Base-by-base conservation (phyloP, 2,329 filamentous ascomycete genomes). In the Clonostachys rhizophaga region DNA sequence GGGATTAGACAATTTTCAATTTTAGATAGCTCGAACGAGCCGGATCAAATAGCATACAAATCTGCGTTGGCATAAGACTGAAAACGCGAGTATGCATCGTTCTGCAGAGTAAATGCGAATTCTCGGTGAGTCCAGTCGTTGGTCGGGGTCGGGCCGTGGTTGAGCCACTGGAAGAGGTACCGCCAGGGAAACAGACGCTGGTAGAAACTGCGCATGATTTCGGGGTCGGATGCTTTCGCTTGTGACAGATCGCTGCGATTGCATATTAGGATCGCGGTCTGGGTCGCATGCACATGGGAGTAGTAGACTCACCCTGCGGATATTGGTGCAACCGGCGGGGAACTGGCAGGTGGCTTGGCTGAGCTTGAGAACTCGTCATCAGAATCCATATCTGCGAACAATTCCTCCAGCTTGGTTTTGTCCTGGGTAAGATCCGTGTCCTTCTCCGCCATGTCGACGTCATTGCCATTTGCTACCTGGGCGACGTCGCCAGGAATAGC, bases 151-250 rank as follows among this genome's bases (percentile, higher is more conserved):
- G 90, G 86, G 46, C 89, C 89, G 68, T 97, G 94, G 63, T 97
- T 99, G 43, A 99, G 81, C 94, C 94, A 99, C 66, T 96, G 91
- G 69, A 96, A 99, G 17, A 97, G 83, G 51, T 89, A 87, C 50
- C 91, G 84, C 76, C 95, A 99, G 5, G 94, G 94, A 58, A 97
- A 97, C 36, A 99, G 76, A 43, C 94, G 89, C 62, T 95, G 89
- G 65, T 99, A 99, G 71, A 96, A 99, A 53, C 87, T 89, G 58
- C 88, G 83, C 83, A 97, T 91, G 11, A 95, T 80, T 60, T 91
- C 89, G 2, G 89, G 84, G 55, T 96, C 89, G 37, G 83, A 87
- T 40, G 79, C 74, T 36, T 67, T 71, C 34, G 75, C 56, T 1
- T 66, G 58, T 13, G 65, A 50, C 8, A 61, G 46, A 43, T 67